Percentiles rank a stretch among this genome's conserved stretches.
Evolutionary conservation across 805 yeast species (phyloP).

Genomic region (Candida parachauliodes): DNA sequence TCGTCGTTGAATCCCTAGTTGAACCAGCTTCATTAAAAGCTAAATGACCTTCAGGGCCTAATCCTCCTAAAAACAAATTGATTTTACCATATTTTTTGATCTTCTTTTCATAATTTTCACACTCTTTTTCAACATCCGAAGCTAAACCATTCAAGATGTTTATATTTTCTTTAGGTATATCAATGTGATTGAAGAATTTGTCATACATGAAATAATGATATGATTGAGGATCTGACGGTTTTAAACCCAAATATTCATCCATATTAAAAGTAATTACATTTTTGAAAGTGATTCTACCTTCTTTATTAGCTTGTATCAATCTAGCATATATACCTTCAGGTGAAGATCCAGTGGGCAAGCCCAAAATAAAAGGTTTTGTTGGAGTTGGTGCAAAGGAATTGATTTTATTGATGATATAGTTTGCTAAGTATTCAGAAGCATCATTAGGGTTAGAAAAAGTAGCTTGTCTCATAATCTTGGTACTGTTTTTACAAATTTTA

Average conservation of each 20-base stretch:
- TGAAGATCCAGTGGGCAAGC: conserved; percentile 61
- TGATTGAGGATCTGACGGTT: conserved; percentile 46
- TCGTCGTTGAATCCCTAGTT: conserved; percentile 40
- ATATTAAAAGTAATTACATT: conserved; percentile 59
- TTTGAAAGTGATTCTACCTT: conserved; percentile 41
- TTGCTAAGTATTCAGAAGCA: conserved; percentile 45
- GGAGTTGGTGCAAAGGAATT: conserved; percentile 44
- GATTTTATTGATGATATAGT: conserved; percentile 42
- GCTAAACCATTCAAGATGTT: conserved; percentile 54
- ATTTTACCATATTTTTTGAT: conserved; percentile 48
- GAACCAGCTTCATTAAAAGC: conserved; percentile 61
- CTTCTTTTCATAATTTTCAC: conserved; percentile 45
- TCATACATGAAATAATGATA: conserved; percentile 58
- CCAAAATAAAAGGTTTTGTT: conserved; percentile 48
- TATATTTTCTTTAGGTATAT: conserved; percentile 49
- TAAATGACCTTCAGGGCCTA: conserved; percentile 60
- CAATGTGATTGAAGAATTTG: conserved; percentile 53
- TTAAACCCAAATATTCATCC: conserved; percentile 56
- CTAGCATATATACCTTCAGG: conserved; percentile 52
- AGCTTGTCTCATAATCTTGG: conserved; percentile 26
- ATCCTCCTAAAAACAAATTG: conserved; percentile 54
- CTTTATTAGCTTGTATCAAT: conserved; percentile 42
- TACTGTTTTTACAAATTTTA: background rate
- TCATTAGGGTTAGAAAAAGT: conserved; percentile 34
- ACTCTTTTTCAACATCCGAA: conserved; percentile 42